phyloP scores from a whole-genome alignment of 1,284 basidiomycete genomes.

The Golubevia sp. region DNA sequence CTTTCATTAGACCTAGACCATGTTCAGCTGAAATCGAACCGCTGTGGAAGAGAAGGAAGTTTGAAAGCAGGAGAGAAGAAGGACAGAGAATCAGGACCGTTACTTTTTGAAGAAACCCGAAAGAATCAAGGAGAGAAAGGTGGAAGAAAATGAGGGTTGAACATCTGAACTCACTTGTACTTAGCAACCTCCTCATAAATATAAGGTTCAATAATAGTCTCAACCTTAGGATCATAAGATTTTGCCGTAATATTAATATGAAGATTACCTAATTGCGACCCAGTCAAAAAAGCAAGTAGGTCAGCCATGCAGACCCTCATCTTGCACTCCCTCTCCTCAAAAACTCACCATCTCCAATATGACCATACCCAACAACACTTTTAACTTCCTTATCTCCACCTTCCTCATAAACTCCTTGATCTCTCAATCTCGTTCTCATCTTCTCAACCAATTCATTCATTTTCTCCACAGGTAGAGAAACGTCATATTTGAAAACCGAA shows the following conservation, averaged over 20 bases:
- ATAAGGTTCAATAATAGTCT: conserved; percentile 88
- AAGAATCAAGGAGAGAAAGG: neutral
- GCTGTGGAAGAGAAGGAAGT: conserved; percentile 12
- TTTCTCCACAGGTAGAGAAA: conserved; percentile 83
- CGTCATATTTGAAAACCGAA: conserved; percentile 96
- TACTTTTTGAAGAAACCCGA: neutral
- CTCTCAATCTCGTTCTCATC: conserved; percentile 75
- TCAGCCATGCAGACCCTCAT: neutral
- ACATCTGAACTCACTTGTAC: conserved; percentile 14
- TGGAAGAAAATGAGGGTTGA: neutral
- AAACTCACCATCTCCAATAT: conserved; percentile 86
- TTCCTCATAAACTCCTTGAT: conserved; percentile 73
- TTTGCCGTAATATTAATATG: conserved; percentile 93
- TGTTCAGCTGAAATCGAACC: conserved; percentile 97
- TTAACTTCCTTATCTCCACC: conserved; percentile 74
- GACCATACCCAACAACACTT: conserved; percentile 79
- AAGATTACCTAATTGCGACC: conserved; percentile 77
- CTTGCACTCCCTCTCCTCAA: neutral
- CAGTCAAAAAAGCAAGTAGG: conserved; percentile 1
- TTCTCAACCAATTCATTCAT: conserved; percentile 89
- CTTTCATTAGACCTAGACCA: conserved; percentile 93
- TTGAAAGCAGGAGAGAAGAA: neutral
- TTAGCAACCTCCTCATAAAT: conserved; percentile 84
- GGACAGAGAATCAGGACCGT: neutral
- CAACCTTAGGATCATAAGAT: conserved; percentile 79